Base-by-base conservation (phyloP, 2,329 filamentous ascomycete species). In the Tolypocladium nubicola region DNA sequence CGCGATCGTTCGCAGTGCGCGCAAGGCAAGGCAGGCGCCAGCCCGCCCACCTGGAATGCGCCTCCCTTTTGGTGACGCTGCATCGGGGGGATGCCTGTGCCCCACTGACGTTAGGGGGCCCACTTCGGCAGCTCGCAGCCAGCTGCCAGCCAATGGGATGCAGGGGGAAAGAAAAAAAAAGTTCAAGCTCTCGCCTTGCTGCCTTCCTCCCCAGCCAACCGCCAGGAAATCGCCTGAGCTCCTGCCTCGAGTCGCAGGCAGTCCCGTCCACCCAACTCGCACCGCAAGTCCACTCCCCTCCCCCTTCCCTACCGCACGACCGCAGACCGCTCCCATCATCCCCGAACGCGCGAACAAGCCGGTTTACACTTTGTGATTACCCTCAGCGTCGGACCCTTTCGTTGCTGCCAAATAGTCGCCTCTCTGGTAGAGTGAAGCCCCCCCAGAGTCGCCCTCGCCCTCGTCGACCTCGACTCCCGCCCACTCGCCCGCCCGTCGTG, bases 61-160 rank as follows among this genome's bases (percentile, higher is more conserved):
- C 58, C 58, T 60, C 58, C 54, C 56, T 53, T 52, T 49, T 60
- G 54, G 52, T 59, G 56, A 57, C 49, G 30, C 59, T 58, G 53
- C 54, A 58, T 53, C 57, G 58, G 57, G 55, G 56, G 58, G 57
- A 59, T 58, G 54, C 56, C 54, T 37, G 53, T 39, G 63, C 60
- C 63, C 66, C 66, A 69, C 68, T 66, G 62, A 66, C 64, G 62
- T 68, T 70, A 69, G 66, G 61, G 56, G 59, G 14, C 61, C 71
- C 71, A 68, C 70, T 64, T 63, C 64, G 67, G 67, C 65, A 72
- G 66, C 69, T 67, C 66, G 70, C 64, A 67, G 59, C 61, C 63
- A 67, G 61, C 58, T 61, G 53, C 62, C 61, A 62, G 57, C 71
- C 71, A 73, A 73, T 73, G 58, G 64, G 61, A 62, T 57, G 56